Evolutionary conservation across 169 alveolate genomes (phyloP), one percentile per base, ranked within the genome.

Genomic region (Cardiosporidium cionae): DNA sequence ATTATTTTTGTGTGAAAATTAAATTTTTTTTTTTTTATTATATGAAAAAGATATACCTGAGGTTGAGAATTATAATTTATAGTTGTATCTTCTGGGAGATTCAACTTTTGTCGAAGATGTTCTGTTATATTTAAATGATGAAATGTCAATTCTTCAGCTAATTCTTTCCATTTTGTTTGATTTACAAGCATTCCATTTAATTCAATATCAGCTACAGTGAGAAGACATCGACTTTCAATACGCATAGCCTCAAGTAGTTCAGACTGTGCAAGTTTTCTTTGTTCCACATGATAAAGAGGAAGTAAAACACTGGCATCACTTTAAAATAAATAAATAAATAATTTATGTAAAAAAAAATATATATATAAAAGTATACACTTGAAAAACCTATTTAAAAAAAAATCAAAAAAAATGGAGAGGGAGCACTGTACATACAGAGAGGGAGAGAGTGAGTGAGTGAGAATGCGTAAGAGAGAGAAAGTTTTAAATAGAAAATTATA

Each of bases 121-220:
- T 81, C 52, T 62, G 78, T 78, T 32, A 86, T 90, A 44, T 31
- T 32, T 67, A 65, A 66, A 75, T 85, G 69, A 66, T 89, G 89
- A 44, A 35, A 34, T 25, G 84, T 81, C 37, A 90, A 85, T 25
- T 83, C 84, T 5, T 73, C 65, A 44, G 86, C 90, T 63, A 89
- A 76, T 32, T 65, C 72, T 16, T 80, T 65, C 76, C 90, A 81
- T 44, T 70, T 85, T 7, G 63, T 84, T 62, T 33, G 22, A 77
- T 90, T 91, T 6, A 90, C 89, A 67, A 58, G 70, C 69, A 90
- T 86, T 29, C 94, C 94, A 65, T 85, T 86, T 65, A 84, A 75
- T 72, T 90, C 94, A 93, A 90, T 90, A 58, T 83, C 89, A 33
- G 87, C 89, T 7, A 88, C 88, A 2, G 94, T 88, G 76, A 84